Base-by-base conservation (phyloP, 2,329 filamentous ascomycete species). In the Fusarium sp. region DNA sequence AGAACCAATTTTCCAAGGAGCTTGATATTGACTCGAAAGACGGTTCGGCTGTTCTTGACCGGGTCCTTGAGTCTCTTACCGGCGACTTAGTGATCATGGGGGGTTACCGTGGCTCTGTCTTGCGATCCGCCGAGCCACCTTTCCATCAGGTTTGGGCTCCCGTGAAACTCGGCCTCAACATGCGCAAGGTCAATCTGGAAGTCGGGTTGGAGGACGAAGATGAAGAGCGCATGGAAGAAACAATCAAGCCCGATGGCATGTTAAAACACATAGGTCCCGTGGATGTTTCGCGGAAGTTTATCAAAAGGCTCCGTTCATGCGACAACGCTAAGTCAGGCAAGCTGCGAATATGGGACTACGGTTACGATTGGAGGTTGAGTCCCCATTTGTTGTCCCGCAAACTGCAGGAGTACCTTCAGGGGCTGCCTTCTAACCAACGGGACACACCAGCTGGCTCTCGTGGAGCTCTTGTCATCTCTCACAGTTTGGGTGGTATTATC, bases 101-200 rank as follows among this genome's bases (percentile, higher is more conserved):
- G 21, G 95, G 95, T 16, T 97, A 98, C 76, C 87, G 95, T 69
- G 95, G 95, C 6, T 97, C 94, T 0, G 86, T 98, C n/a, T 80
- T 98, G 30, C 89, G 94, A 30, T 97, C 93, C 13, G 91, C 93
- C 13, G 90, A 93, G 66, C 87, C 92, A 11, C 91, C 92, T 6
- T 89, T 95, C 75, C 89, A 93, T n/a, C 93, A 97, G 77, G 82
- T 97, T 0, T 98, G 95, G 95, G 93, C 97, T 3, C 94, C 94
- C 0, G 90, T 98, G 75, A 98, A 98, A 79, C 91, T 97, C 28
- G 94, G 95, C 2, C 82, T 98, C 52, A 97, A 97, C 73, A 88
- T 98, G 65, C 90, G 94, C 58, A 97, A 96, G 77, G 94, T 95
- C 4, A 93, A 98, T 77, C 84, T 98, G 6, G 93, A 97, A 77